Conservation (phyloP, 2,329 filamentous ascomycete species). For the Falciphora oryzae region DNA sequence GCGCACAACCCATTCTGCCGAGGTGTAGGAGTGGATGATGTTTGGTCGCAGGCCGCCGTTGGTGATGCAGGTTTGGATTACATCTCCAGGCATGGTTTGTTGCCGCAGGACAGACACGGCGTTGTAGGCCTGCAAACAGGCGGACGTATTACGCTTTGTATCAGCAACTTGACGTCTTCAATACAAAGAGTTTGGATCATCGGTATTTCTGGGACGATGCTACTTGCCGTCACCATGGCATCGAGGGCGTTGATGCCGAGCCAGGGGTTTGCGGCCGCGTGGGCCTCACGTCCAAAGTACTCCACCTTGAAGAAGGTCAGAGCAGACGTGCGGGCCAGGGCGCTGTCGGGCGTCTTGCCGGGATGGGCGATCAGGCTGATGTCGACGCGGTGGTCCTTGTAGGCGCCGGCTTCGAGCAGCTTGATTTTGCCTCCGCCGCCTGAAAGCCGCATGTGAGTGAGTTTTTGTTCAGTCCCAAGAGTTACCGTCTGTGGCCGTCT, state of each 20-base stretch:
- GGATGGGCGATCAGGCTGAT: constrained; percentile 37
- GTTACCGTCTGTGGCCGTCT: neutral
- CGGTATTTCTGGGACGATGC: too few species aligned
- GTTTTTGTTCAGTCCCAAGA: constrained; percentile 20
- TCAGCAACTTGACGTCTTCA: constrained; percentile 37
- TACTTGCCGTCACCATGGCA: constrained; percentile 39
- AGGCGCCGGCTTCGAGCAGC: constrained; percentile 39
- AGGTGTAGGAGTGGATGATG: constrained; percentile 47
- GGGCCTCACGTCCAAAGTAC: constrained; percentile 49
- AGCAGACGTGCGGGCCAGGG: constrained; percentile 46
- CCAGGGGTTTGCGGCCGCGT: constrained; percentile 57
- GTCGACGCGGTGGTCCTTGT: constrained; percentile 30
- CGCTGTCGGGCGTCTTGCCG: constrained; percentile 35
- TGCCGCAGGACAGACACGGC: constrained; percentile 47
- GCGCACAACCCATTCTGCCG: constrained; percentile 38
- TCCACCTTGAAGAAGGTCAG: constrained; percentile 43
- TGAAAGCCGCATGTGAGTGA: neutral
- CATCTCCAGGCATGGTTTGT: constrained; percentile 46
- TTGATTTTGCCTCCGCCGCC: constrained; percentile 42
- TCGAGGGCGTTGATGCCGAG: constrained; percentile 55
- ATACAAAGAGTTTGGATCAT: neutral
- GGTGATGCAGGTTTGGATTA: constrained; percentile 46
- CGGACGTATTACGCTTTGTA: constrained; percentile 18
- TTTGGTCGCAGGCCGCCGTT: constrained; percentile 50
- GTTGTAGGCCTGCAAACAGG: constrained; percentile 45